Percentiles rank a stretch among this genome's conserved stretches.
Conservation (phyloP, 345 rosid species). For the Gossypium longicalyx region DNA sequence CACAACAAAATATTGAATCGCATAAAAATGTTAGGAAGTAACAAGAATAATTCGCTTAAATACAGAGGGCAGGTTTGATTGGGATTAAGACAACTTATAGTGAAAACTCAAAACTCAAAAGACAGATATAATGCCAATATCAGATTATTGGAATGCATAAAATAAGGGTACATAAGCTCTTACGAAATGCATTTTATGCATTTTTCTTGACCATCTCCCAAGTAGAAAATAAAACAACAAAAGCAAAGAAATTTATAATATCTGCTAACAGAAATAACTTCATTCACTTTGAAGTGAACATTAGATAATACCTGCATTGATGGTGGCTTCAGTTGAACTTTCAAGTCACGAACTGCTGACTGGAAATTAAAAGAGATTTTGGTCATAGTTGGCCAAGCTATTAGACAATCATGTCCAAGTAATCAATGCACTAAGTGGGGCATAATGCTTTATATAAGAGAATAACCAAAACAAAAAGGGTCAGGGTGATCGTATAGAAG, state of each 20-base stretch:
- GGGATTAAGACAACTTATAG: background rate
- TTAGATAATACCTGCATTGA: conserved; percentile 77
- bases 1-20: background rate
- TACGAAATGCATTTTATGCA: background rate
- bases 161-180: background rate
- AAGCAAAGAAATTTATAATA: background rate
- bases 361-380: conserved; percentile 27
- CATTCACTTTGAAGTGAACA: background rate
- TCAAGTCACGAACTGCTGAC: conserved; percentile 93
- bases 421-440: background rate
- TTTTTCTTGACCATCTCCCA: background rate
- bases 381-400: conserved; percentile 4
- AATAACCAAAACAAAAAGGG: background rate
- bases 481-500: background rate
- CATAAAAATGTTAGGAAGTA: background rate
- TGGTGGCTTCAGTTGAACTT: conserved; percentile 91
- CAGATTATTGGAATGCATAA: background rate
- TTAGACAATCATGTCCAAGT: background rate
- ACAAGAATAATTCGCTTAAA: background rate
- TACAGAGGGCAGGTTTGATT: background rate
- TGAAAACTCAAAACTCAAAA: background rate
- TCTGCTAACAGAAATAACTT: background rate
- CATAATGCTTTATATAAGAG: background rate
- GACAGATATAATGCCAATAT: background rate
- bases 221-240: background rate